phyloP scores from a whole-genome alignment of 352 stramenopile species.

The Phytophthora meadii region DNA sequence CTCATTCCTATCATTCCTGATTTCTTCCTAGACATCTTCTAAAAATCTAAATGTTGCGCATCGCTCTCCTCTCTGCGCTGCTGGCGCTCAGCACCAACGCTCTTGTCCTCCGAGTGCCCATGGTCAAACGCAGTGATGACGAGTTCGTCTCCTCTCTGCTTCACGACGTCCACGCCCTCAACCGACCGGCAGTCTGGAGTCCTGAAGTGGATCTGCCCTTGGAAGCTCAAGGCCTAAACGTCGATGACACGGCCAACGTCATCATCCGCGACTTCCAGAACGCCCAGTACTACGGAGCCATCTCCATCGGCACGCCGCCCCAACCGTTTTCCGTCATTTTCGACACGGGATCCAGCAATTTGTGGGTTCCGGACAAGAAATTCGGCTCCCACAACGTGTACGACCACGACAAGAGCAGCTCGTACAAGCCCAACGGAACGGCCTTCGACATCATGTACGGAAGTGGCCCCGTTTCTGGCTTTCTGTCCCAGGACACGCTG shows the following conservation, averaged over 20 bases:
- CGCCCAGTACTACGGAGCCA: constrained; percentile 94
- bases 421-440: constrained; percentile 92
- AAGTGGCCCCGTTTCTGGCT: constrained; percentile 92
- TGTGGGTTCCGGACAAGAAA: constrained; percentile 94
- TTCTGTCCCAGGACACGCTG: constrained; percentile 90
- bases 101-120: constrained; percentile 67
- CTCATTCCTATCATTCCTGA: not conserved
- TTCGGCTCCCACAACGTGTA: constrained; percentile 88
- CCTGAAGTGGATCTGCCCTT: constrained; percentile 25
- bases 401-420: constrained; percentile 84
- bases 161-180: constrained; percentile 42
- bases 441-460: constrained; percentile 97
- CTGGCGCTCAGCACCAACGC: constrained; percentile 23
- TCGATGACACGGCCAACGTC: constrained; percentile 44
- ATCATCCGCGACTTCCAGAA: constrained; percentile 94
- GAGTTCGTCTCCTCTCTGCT: constrained; percentile 71
- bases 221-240: not conserved
- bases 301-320: constrained; percentile 91
- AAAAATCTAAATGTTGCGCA: constrained; percentile 16
- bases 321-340: constrained; percentile 97
- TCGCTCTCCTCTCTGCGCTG: constrained; percentile 35
- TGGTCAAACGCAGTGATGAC: constrained; percentile 72
- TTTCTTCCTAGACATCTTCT: not conserved
- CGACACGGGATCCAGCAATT: constrained; percentile 96
- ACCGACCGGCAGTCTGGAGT: constrained; percentile 58